Evolutionary conservation across 2,329 filamentous ascomycete species (phyloP), one percentile per base, ranked within the genome.

Genomic region (Pyricularia sp.): DNA sequence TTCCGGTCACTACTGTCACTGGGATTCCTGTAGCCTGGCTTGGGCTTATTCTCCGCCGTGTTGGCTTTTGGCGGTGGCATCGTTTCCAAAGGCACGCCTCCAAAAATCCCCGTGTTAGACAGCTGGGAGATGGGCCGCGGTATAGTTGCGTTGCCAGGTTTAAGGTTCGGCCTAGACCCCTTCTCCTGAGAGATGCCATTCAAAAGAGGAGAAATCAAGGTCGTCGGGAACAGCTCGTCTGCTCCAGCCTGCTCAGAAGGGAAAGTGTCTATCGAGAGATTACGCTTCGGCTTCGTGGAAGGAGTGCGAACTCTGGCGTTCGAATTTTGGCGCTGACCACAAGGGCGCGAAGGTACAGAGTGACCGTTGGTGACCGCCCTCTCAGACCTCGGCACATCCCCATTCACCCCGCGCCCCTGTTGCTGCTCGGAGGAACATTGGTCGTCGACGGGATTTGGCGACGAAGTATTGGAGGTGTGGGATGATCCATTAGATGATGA

Each of bases 41-140:
- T 75, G 1, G 70, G 28, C 68, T 72, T 73, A 58, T 71, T 11
- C 12, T 77, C 75, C 4, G 73, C 26, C 30, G 68, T 50, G n/a
- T 17, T 23, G 0, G 71, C 28, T 66, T 75, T 77, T 1, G 72
- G 73, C 0, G 75, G 73, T 20, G 77, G 76, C 76, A 78, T 78
- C 69, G 75, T 78, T 66, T 78, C 77, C 58, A 78, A 67, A 0
- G 74, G 68, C 5, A 77, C 75, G 20, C 73, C 74, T 55, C 78
- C 77, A 55, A 79, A 75, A 61, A 75, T 78, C 10, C 76, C 76
- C 1, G 75, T 71, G 6, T 74, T 76, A 0, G 77, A 74, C 10
- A 78, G 71, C 69, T 79, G 77, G 0, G 78, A 78, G 30, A 79
- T 76, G 1, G 78, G 77, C 1, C 77, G 74, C 0, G 76, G 64